Evolutionary conservation across 768 basidiomycete species (phyloP).

Genomic region (Suillus lakei): DNA sequence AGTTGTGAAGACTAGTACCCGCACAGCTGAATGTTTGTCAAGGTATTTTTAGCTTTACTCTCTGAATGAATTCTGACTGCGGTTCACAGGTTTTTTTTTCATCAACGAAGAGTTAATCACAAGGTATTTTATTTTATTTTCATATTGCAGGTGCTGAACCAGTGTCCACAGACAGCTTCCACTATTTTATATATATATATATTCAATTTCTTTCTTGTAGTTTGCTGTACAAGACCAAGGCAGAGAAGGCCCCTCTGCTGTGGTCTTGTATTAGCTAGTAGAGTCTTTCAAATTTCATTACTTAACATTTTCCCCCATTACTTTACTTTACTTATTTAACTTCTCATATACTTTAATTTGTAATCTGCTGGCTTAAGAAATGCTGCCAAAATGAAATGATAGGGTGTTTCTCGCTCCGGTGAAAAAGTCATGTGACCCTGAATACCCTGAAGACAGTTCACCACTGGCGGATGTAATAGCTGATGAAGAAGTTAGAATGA

Average conservation of each 20-base stretch:
- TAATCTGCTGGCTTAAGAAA: no score
- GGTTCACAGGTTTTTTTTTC: background rate
- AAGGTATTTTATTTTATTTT: background rate
- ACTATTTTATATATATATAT: background rate
- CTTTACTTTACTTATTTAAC: background rate
- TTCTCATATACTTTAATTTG: no score
- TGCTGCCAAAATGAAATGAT: no score
- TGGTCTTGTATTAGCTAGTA: background rate
- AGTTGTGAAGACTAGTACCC: no score
- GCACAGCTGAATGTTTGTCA: background rate
- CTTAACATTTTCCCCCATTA: background rate
- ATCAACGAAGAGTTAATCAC: background rate
- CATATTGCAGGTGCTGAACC: background rate
- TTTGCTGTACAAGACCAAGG: background rate
- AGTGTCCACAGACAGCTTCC: background rate
- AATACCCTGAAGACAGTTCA: no score
- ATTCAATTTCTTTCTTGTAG: background rate
- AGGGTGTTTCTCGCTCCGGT: no score
- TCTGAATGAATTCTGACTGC: background rate
- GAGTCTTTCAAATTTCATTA: background rate
- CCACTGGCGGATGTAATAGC: no score
- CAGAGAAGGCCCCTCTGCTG: background rate
- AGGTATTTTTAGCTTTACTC: background rate
- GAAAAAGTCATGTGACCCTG: no score
- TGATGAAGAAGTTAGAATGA: no score